phyloP scores from a whole-genome alignment of 1,139 yeast genomes.

The Nakaseomyces sp. region DNA sequence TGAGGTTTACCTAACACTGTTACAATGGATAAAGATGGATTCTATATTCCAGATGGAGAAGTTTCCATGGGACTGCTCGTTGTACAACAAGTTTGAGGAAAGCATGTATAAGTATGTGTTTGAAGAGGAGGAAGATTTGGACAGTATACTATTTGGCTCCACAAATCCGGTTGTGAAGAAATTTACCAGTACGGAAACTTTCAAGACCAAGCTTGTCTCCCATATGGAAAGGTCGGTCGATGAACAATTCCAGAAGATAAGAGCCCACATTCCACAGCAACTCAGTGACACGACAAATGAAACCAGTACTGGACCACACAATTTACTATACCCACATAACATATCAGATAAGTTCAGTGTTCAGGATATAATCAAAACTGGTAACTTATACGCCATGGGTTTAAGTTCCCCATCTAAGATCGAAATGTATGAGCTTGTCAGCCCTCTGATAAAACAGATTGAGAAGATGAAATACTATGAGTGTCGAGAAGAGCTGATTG shows the following conservation, averaged over 20 bases:
- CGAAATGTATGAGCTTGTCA: background rate
- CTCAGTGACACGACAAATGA: no score
- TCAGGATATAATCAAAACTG: background rate
- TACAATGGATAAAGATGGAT: conserved; percentile 12
- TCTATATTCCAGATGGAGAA: conserved; percentile 6
- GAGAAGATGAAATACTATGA: background rate
- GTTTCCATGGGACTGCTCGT: background rate
- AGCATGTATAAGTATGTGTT: background rate
- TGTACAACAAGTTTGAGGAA: background rate
- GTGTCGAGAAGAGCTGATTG: background rate
- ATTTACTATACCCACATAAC: background rate
- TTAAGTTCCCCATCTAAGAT: background rate
- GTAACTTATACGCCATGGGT: conserved; percentile 1
- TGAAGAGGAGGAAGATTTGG: conserved; percentile 1
- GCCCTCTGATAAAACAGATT: background rate
- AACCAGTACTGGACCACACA: background rate
- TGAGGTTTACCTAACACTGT: conserved; percentile 7
- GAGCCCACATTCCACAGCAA: background rate
- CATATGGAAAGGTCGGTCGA: conserved; percentile 1
- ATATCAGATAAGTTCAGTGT: background rate
- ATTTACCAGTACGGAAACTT: background rate
- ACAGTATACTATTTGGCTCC: background rate
- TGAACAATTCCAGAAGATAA: background rate
- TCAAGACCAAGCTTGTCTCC: background rate
- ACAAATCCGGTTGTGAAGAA: background rate